These are phyloP conservation scores for Prunella vulgaris DNA, from an alignment of 257 asterid species.

Conservation along the genomic window DNA sequence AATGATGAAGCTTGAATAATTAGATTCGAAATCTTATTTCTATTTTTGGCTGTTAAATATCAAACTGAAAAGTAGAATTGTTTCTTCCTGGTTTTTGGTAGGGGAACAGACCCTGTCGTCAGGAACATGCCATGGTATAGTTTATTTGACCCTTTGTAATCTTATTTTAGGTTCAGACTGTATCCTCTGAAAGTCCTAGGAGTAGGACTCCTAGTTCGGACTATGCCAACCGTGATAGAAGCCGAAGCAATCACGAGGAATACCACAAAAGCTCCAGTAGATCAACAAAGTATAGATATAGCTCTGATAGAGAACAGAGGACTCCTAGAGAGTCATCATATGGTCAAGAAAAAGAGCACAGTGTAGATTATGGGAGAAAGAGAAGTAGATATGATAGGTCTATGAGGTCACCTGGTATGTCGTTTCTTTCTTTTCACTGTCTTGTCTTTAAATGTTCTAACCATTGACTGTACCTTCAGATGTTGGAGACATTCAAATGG, in stretches of 20 bases:
- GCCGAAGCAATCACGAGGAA: slow-evolving; percentile 47
- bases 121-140: neutral
- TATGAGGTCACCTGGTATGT: slow-evolving; percentile 66
- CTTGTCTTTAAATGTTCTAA: neutral
- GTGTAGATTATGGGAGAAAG: slow-evolving; percentile 53
- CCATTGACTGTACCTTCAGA: neutral
- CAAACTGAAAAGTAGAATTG: neutral
- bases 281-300: slow-evolving; percentile 39
- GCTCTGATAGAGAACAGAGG: slow-evolving; percentile 47
- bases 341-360: slow-evolving; percentile 41
- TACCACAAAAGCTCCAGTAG: slow-evolving; percentile 40
- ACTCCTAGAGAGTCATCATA: slow-evolving; percentile 54
- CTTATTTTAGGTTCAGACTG: slow-evolving; percentile 38
- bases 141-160: neutral
- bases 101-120: neutral
- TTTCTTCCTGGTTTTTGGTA: slow-evolving; percentile 6
- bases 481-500: neutral
- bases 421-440: neutral
- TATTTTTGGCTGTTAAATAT: neutral
- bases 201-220: slow-evolving; percentile 49
- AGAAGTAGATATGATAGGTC: slow-evolving; percentile 62
- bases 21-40: neutral
- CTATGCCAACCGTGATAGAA: slow-evolving; percentile 35
- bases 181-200: slow-evolving; percentile 48
- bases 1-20: neutral